Base-by-base conservation (phyloP, 805 yeast species). In the Saccharomycopsis sp. region DNA sequence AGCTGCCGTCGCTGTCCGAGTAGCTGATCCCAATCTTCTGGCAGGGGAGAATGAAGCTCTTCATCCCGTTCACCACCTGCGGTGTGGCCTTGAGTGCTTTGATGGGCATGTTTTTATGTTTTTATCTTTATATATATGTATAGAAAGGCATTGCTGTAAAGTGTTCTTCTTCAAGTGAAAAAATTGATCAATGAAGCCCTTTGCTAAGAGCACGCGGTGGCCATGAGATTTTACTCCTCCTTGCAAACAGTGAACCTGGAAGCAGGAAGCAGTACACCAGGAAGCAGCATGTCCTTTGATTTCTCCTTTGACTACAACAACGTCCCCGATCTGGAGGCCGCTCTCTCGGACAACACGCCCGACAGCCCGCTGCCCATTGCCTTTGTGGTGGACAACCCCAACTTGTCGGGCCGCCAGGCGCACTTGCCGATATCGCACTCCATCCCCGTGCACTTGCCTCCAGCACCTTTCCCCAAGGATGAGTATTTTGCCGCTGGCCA, bases 1-100 rank as follows among this genome's bases (percentile, higher is more conserved):
- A 88, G 2, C 94, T 81, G 17, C 96, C 97, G 32, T 96, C 97
- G 80, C 94, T 81, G 68, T 92, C 87, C 65, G 96, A 87, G 63
- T 79, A 92, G 46, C 83, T 80, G 34, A 92, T 59, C 1, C 80
- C 70, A 39, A 92, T 70, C 54, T 73, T 75, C 52, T 73, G 75
- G 64, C 97, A 87, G 34, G 48, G 48, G 13, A 43, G 36, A 20
- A 43, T 29, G 25, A 36, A 43, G 15, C 43, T 43, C 15, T 36
- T 39, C 29, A 43, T 30, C 8, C 48, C 48, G 20, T 43, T 43
- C 18, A 43, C n/a, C 50, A 41, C 15, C 40, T 39, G 23, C 48
- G 43, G 30, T 32, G 45, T 32, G 33, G 50, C 19, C 36, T 52
- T 9, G 50, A 53, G 26, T 8, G 37, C 33, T 34, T 36, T 43